phyloP scores from a whole-genome alignment of 129 eudicot species.

The Chrysanthemum lavandulifolium region DNA sequence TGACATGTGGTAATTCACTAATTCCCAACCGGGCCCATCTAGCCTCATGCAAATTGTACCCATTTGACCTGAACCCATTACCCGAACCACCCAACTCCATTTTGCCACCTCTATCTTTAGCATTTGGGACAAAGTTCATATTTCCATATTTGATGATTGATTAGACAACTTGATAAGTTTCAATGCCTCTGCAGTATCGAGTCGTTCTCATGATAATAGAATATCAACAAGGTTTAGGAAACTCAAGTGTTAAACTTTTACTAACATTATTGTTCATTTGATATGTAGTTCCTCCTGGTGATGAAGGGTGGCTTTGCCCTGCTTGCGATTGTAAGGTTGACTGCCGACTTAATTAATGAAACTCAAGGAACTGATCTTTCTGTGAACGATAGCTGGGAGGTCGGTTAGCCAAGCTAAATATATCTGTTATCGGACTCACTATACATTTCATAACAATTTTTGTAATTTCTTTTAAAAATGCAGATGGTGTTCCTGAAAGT shows the following conservation, averaged over 20 bases:
- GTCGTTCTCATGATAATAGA: background rate
- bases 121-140: background rate
- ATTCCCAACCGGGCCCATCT: no score
- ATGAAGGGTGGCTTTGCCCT: constrained; percentile 97
- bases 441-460: constrained; percentile 3
- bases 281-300: constrained; percentile 86
- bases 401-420: constrained; percentile 21
- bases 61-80: no score
- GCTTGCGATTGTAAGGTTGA: constrained; percentile 94
- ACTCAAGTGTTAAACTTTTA: background rate
- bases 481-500: constrained; percentile 85
- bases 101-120: background rate
- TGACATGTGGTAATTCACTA: no score
- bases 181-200: no score
- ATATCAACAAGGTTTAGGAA: constrained; percentile 5
- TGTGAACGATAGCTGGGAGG: constrained; percentile 86
- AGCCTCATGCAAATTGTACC: no score
- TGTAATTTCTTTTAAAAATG: constrained; percentile 20
- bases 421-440: background rate
- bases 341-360: constrained; percentile 78
- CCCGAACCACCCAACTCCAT: background rate
- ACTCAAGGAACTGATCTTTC: constrained; percentile 56
- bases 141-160: background rate
- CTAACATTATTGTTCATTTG: background rate
- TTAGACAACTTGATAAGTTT: no score